Evolutionary conservation across 371 early-diverging fungal genomes (phyloP).

Genomic region (Mucor mucedo): DNA sequence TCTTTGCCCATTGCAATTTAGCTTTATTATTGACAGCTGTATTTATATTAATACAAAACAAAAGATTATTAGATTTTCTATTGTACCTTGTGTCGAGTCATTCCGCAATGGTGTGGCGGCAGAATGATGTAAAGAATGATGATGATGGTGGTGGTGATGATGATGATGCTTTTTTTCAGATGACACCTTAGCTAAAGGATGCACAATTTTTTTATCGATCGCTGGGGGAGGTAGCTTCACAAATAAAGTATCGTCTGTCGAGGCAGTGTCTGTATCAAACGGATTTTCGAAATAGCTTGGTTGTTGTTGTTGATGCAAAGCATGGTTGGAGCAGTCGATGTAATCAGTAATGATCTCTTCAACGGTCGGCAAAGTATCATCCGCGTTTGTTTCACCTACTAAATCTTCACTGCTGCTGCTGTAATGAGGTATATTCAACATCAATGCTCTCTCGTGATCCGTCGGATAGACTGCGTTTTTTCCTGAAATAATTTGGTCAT

Average conservation of each 20-base stretch:
- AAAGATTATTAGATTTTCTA: not conserved
- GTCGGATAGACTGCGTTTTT: constrained; percentile 13
- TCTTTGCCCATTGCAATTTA: constrained; percentile 34
- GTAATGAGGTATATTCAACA: constrained; percentile 24
- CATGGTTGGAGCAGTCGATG: constrained; percentile 21
- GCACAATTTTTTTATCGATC: not conserved
- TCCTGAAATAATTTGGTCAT: constrained; percentile 18
- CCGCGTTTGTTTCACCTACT: constrained; percentile 16
- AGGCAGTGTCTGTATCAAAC: constrained; percentile 35
- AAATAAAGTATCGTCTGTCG: constrained; percentile 13
- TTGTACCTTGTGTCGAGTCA: constrained; percentile 3
- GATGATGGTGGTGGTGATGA: not conserved
- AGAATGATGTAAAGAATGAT: not conserved
- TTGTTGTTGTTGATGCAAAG: constrained; percentile 20
- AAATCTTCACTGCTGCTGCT: constrained; percentile 11
- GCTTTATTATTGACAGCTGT: constrained; percentile 12
- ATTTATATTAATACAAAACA: not conserved
- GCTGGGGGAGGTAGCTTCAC: not conserved
- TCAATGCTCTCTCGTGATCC: constrained; percentile 26
- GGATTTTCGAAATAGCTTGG: constrained; percentile 52
- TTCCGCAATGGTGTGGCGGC: not conserved
- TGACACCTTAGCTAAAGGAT: not conserved
- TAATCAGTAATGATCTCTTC: constrained; percentile 31
- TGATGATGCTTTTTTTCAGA: constrained; percentile 4
- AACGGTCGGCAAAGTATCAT: constrained; percentile 44